phyloP scores from a whole-genome alignment of 805 yeast species.

The Yamadazyma phyllophila region DNA sequence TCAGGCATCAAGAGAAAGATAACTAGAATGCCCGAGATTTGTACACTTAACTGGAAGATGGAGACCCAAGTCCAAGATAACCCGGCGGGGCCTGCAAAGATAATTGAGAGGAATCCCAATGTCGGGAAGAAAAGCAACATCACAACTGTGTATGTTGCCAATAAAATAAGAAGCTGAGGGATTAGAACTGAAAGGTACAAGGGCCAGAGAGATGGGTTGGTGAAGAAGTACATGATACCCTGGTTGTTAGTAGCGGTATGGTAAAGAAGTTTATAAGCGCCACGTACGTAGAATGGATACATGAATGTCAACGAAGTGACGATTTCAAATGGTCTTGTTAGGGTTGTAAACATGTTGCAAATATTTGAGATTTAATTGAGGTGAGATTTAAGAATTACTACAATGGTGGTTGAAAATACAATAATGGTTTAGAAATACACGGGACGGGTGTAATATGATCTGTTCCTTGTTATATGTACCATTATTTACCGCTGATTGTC shows the following conservation, averaged over 20 bases:
- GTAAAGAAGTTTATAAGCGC: no score
- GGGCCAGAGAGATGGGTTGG: slow-evolving; percentile 46
- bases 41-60: slow-evolving; percentile 42
- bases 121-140: slow-evolving; percentile 44
- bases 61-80: slow-evolving; percentile 44
- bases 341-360: background rate
- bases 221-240: slow-evolving; percentile 42
- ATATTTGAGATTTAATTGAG: background rate
- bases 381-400: no score
- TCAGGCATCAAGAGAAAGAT: slow-evolving; percentile 45
- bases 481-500: no score
- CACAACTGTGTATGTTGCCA: slow-evolving; percentile 33
- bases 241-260: slow-evolving; percentile 4
- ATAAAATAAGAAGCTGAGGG: slow-evolving; percentile 44
- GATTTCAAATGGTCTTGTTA: slow-evolving; percentile 2
- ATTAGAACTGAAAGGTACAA: slow-evolving; percentile 40
- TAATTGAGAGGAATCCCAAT: slow-evolving; percentile 38
- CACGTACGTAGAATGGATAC: slow-evolving; percentile 14
- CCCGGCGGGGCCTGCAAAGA: slow-evolving; percentile 53
- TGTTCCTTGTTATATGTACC: no score
- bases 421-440: no score
- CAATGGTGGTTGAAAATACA: no score
- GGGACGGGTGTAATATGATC: no score
- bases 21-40: slow-evolving; percentile 42
- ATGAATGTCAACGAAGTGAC: slow-evolving; percentile 9